Base-by-base conservation (phyloP, 2,329 filamentous ascomycete genomes). In the Arthrobotrys sinensis region DNA sequence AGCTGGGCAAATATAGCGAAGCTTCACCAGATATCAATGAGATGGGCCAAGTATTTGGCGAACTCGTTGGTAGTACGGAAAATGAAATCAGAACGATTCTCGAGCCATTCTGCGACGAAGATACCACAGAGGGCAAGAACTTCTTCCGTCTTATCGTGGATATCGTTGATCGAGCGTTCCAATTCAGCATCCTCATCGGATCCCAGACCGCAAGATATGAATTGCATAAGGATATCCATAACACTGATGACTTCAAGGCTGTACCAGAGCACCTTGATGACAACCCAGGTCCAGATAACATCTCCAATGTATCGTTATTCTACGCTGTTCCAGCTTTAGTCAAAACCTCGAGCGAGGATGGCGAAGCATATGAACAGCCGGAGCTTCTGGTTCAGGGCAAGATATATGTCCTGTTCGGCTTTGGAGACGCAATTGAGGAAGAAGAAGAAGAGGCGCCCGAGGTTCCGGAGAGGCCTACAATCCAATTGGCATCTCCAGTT, bases 101-200 rank as follows among this genome's bases (percentile, higher is more conserved):
- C 11, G 62, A 62, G 34, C 75, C 75, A 1, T 52, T 78, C 52
- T 78, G 75, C 36, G 67, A 72, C 19, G 45, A 66, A 10, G 24
- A 28, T 28, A 72, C 67, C 10, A 10, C 67, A 7, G 67, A 68
- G 32, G 75, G 67, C 45, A 11, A 62, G 52, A 72, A 55, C 7
- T 72, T 78, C 19, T 32, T 21, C 4, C 19, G 34, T 21, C 36
- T 60, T 21, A 43, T 78, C 14, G 52, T 52, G 1, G 75, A 71
- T 34, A 72, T 78, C 36, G 75, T 78, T n/a, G 75, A 78, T 28
- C 40, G 46, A 5, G 67, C 63, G 2, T 67, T 78, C 34, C 60
- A 60, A 16, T 78, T 78, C 32, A 72, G 67, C 60, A 78, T 78
- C 46, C 46, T 78, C 6, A 78, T 78, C 53, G 67, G 75, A 46